Base-by-base conservation (phyloP, 306 rosid species). In the Acacia melanoxylon region DNA sequence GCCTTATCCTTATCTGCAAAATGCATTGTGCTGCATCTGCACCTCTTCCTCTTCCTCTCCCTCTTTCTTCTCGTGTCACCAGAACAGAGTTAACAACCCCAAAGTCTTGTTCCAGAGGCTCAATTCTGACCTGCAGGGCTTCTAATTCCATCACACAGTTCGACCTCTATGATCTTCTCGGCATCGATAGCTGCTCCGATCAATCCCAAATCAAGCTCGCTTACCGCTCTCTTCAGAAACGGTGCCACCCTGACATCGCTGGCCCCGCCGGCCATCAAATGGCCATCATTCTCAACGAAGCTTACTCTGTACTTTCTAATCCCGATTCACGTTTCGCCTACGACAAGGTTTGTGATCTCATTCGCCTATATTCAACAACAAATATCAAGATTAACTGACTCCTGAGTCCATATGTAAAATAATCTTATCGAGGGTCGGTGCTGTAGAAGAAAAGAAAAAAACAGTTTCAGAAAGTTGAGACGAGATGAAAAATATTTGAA, bases 261-360 rank as follows among this genome's bases (percentile, higher is more conserved):
- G 98, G 98, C 4, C 89, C 97, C 63, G n/a, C 93, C 19, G 97
- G 99, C 37, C 99, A 95, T 16, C 97, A 93, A 88, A 91, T 95
- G 99, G 92, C 98, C 52, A 93, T 95, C 86, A 88, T 95, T 48
- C 98, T 95, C 61, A 95, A 95, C 68, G 90, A 95, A 76, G 97
- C 89, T 41, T 95, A 95, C 78, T 85, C 95, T 22, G 76, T 95
- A 78, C 98, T 95, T 41, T 93, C 94, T 8, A 90, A 95, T 82
- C 98, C 98, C 7, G 80, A 71, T 84, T 75, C 86, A 13, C 95
- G 99, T 46, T 56, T 67, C 1, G 95, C 93, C 74, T 95, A 95
- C 72, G 99, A 95, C 81, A 88, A 91, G 97, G 97, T 91, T 17
- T 27, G 62, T 56, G 17, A 37, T 37, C 19, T 14, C 19, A 15